Evolutionary conservation across 371 early-diverging fungal genomes (phyloP), one percentile per base, ranked within the genome.

Genomic region (Actinomortierella wolfii): DNA sequence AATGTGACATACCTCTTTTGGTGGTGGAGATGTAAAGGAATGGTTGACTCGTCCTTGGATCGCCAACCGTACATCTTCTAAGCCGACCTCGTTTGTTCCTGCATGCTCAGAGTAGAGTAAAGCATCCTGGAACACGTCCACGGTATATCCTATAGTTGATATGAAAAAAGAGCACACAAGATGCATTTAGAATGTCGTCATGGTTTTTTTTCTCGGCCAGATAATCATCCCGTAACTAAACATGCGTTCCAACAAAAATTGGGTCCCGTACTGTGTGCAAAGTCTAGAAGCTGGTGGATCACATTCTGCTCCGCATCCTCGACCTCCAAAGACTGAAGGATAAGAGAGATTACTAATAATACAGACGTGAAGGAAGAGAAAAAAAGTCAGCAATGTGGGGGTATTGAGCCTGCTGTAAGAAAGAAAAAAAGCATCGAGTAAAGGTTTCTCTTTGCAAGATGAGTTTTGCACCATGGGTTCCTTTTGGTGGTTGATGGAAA

Each of bases 221-320:
- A n/a, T n/a, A n/a, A n/a, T n/a, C n/a, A n/a, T n/a, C n/a, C n/a
- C n/a, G n/a, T n/a, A n/a, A n/a, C n/a, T n/a, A n/a, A n/a, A n/a
- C n/a, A n/a, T n/a, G n/a, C n/a, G n/a, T n/a, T n/a, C n/a, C n/a
- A n/a, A 57, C 42, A 53, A 53, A 53, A 21, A 53, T 13, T 28
- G 11, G 29, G 20, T 11, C 11, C 21, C 55, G 13, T 69, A 76
- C 82, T 74, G 79, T 97, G 93, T 20, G 91, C 90, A 76, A 98
- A 97, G 83, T 99, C 99, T 17, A 98, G 81, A 49, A 99, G 80
- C 78, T 97, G 98, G 56, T 94, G 92, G 42, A 98, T 91, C 8
- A 99, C 99, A 76, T 93, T 90, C 11, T 98, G 97, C 68, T 98
- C 98, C 73, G 93, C 97, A 58, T 98, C 97, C 54, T 94, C 91